Percentiles rank a stretch among this genome's conserved stretches.
phyloP scores from a whole-genome alignment of 1,139 yeast genomes.

The Oligophagozyma castellii region DNA sequence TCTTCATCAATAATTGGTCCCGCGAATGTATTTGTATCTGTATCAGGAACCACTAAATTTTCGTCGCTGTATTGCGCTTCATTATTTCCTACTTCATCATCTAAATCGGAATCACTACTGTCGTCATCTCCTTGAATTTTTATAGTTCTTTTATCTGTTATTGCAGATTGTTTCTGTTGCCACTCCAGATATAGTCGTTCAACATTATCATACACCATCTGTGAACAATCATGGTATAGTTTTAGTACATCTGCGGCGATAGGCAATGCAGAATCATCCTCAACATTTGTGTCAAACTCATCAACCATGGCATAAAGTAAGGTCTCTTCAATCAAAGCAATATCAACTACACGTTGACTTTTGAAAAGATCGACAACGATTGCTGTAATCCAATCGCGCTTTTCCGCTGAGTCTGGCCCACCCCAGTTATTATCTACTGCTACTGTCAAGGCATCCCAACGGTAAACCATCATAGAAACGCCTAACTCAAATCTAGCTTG shows the following conservation, averaged over 20 bases:
- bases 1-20: conserved; percentile 78
- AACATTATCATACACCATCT: conserved; percentile 38
- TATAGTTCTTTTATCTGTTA: conserved; percentile 25
- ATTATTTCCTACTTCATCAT: conserved; percentile 20
- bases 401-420: conserved; percentile 78
- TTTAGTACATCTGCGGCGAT: conserved; percentile 56
- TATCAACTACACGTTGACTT: conserved; percentile 48
- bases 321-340: conserved; percentile 72
- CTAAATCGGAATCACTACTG: conserved; percentile 28
- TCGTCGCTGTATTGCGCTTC: conserved; percentile 27
- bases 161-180: conserved; percentile 36
- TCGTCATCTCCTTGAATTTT: conserved; percentile 34
- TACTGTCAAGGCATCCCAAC: conserved; percentile 77
- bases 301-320: conserved; percentile 83
- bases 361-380: conserved; percentile 67
- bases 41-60: conserved; percentile 25
- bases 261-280: conserved; percentile 74
- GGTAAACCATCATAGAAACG: conserved; percentile 73
- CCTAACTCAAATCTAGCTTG: conserved; percentile 90
- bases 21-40: conserved; percentile 18
- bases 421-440: conserved; percentile 99
- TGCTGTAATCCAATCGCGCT: conserved; percentile 91
- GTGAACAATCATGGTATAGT: conserved; percentile 50
- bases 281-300: conserved; percentile 80
- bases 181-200: conserved; percentile 49